Conservation (phyloP, 2,329 filamentous ascomycete genomes). For the Zymoseptoria passerinii region DNA sequence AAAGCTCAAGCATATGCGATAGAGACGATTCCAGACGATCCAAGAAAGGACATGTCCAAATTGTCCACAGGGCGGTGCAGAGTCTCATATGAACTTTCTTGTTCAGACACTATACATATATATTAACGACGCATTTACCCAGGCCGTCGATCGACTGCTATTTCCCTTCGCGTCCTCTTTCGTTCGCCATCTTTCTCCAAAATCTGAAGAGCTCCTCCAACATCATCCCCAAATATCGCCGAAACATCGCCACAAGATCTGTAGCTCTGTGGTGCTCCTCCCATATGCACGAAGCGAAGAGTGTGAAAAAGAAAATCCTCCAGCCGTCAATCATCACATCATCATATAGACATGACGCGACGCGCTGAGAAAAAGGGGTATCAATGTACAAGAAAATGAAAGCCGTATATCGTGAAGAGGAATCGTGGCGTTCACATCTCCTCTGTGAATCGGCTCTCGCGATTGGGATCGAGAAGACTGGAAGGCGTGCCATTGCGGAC, state of each 20-base stretch:
- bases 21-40: too few relatives aligned
- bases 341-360: slow-evolving; percentile 1
- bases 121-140: background rate
- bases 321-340: slow-evolving; percentile 3
- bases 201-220: background rate
- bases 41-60: too few relatives aligned
- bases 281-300: background rate
- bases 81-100: background rate
- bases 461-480: slow-evolving; percentile 8
- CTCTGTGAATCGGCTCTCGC: slow-evolving; percentile 21
- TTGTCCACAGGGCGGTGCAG: background rate
- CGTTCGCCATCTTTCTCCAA: background rate
- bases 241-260: background rate
- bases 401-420: background rate
- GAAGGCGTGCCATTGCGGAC: background rate
- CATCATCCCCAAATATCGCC: background rate
- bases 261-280: background rate
- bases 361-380: background rate
- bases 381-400: background rate
- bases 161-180: background rate
- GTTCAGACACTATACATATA: background rate
- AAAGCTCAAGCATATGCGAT: background rate
- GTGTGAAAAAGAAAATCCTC: background rate
- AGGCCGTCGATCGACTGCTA: background rate
- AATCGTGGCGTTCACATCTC: slow-evolving; percentile 17